Conservation (phyloP, 768 basidiomycete genomes). For the Rossbeevera mucosa region DNA sequence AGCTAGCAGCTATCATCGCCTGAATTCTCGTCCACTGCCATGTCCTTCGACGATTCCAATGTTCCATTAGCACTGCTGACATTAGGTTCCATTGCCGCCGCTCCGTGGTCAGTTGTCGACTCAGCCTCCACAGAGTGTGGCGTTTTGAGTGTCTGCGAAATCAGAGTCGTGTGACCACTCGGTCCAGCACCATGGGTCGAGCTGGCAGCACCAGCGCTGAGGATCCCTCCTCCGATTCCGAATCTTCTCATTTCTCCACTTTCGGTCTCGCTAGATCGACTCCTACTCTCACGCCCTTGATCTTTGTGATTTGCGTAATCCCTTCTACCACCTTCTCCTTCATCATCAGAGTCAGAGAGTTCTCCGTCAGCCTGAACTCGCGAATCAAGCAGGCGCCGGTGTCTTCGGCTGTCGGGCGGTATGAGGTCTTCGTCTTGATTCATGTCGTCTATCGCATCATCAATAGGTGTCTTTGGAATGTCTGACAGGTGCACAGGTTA, state of each 20-base stretch:
- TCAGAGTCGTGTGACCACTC: conserved; percentile 56
- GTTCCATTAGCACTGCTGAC: conserved; percentile 15
- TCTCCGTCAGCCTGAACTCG: conserved; percentile 82
- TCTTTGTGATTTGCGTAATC: conserved; percentile 60
- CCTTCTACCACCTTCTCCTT: conserved; percentile 83
- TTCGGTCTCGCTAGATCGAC: conserved; percentile 40
- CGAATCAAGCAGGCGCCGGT: conserved; percentile 73
- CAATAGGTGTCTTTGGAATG: conserved; percentile 79
- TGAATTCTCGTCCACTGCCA: conserved; percentile 22
- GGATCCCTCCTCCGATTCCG: conserved; percentile 65
- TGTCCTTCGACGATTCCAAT: conserved; percentile 21
- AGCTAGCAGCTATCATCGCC: conserved; percentile 6
- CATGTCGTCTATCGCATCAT: conserved; percentile 76
- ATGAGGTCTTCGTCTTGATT: conserved; percentile 81
- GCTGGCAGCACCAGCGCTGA: conserved; percentile 52
- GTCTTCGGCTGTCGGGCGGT: conserved; percentile 70
- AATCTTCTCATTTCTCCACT: conserved; percentile 48
- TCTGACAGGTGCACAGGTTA: conserved; percentile 42
- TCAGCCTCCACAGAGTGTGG: conserved; percentile 35
- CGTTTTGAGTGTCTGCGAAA: conserved; percentile 27
- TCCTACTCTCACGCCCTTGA: conserved; percentile 41
- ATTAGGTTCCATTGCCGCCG: conserved; percentile 10
- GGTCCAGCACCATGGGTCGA: conserved; percentile 72
- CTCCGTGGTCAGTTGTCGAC: conserved; percentile 19
- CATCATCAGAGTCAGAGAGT: conserved; percentile 96